phyloP scores from a whole-genome alignment of 768 basidiomycete species.

The Kwoniella pini region DNA sequence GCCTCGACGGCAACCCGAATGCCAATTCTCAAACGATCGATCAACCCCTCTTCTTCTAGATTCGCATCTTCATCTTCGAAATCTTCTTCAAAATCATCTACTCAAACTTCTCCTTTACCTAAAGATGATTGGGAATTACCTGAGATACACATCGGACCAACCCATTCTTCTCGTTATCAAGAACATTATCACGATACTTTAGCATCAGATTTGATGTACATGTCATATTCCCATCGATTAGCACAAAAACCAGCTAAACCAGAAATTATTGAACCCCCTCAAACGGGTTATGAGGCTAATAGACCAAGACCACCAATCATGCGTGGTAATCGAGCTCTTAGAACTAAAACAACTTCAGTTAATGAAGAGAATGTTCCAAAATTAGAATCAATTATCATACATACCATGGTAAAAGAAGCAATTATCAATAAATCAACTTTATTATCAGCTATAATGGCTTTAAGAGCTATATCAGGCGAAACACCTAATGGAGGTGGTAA shows the following conservation, averaged over 20 bases:
- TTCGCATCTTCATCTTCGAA: slow-evolving; percentile 18
- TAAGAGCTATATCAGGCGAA: slow-evolving; percentile 85
- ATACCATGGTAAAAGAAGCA: slow-evolving; percentile 82
- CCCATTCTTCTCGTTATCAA: slow-evolving; percentile 64
- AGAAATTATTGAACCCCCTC: slow-evolving; percentile 54
- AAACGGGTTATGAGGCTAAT: slow-evolving; percentile 75
- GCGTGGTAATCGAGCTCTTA: slow-evolving; percentile 66
- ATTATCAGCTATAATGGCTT: slow-evolving; percentile 79
- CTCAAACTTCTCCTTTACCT: slow-evolving; percentile 10
- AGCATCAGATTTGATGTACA: slow-evolving; percentile 87
- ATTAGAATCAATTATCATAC: slow-evolving; percentile 81
- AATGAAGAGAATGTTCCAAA: slow-evolving; percentile 68
- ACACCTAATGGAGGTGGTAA: slow-evolving; percentile 71
- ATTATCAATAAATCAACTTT: slow-evolving; percentile 69
- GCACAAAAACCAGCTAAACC: slow-evolving; percentile 55
- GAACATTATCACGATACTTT: slow-evolving; percentile 84
- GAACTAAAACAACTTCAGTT: slow-evolving; percentile 60
- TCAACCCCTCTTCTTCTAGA: background rate
- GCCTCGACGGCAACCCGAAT: slow-evolving; percentile 10
- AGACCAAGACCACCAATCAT: slow-evolving; percentile 68
- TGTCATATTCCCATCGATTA: slow-evolving; percentile 75
- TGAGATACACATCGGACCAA: slow-evolving; percentile 52
- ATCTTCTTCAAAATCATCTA: background rate
- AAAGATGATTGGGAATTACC: slow-evolving; percentile 20
- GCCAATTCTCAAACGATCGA: background rate